Evolutionary conservation across 345 rosid species (phyloP).

Genomic region (Salix brachista): DNA sequence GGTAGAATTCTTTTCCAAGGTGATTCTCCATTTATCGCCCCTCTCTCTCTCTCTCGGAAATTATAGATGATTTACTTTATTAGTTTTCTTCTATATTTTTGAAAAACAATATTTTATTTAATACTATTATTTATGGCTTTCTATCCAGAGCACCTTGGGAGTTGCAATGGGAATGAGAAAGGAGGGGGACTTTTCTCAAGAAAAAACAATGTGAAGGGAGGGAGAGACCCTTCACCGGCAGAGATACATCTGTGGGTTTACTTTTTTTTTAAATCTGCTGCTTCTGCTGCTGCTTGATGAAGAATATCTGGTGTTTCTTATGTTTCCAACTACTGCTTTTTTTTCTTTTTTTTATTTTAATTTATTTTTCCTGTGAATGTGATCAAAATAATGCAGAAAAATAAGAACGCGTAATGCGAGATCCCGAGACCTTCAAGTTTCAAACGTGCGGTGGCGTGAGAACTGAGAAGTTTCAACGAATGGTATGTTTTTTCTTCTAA

Average conservation of each 20-base stretch:
- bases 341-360: background rate
- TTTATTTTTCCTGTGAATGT: background rate
- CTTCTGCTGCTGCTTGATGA: background rate
- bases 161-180: no score
- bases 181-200: no score
- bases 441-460: background rate
- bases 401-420: background rate
- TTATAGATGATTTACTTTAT: no score
- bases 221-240: background rate
- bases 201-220: no score
- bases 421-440: background rate
- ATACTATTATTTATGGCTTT: no score
- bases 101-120: no score
- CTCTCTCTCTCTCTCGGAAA: background rate
- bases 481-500: background rate
- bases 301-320: background rate
- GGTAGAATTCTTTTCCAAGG: background rate
- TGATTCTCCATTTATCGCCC: background rate
- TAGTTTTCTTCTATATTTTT: no score
- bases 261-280: background rate
- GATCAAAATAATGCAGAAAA: background rate
- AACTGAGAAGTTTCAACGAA: background rate
- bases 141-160: no score
- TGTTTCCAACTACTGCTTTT: background rate
- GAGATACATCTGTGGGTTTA: background rate